phyloP scores from a whole-genome alignment of 1,284 basidiomycete genomes.

The Fomitopsis betulina region DNA sequence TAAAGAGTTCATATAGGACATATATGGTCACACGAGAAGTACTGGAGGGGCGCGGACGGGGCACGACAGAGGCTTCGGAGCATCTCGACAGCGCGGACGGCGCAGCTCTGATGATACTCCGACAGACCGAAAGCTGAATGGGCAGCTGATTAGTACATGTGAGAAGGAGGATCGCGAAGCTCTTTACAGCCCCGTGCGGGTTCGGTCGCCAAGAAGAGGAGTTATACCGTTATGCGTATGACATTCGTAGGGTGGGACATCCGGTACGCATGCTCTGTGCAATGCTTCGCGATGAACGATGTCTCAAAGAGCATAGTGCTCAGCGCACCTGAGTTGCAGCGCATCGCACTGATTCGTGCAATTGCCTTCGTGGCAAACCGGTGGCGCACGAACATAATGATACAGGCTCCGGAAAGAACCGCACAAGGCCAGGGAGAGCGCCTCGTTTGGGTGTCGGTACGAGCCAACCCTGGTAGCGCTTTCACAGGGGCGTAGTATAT shows the following conservation, averaged over 20 bases:
- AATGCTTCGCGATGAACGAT: too few species aligned
- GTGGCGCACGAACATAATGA: background rate
- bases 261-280: too few species aligned
- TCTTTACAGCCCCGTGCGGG: background rate
- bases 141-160: background rate
- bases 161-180: background rate
- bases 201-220: background rate
- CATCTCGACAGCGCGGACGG: background rate
- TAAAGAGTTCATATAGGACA: background rate
- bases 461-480: background rate
- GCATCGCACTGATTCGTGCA: background rate
- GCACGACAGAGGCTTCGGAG: background rate
- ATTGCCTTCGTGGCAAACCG: background rate
- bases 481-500: background rate
- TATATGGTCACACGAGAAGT: background rate
- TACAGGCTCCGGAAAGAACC: background rate
- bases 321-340: too few species aligned
- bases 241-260: too few species aligned
- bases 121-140: background rate
- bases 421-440: background rate
- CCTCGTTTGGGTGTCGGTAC: background rate
- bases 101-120: background rate
- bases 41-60: background rate
- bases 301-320: too few species aligned
- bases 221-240: background rate